A percentile compares a stretch with the other conserved stretches of the same genome.
These are phyloP conservation scores for Byssoonygena ceratinophila DNA, from an alignment of 2,329 filamentous ascomycete genomes.

Conservation along the genomic window DNA sequence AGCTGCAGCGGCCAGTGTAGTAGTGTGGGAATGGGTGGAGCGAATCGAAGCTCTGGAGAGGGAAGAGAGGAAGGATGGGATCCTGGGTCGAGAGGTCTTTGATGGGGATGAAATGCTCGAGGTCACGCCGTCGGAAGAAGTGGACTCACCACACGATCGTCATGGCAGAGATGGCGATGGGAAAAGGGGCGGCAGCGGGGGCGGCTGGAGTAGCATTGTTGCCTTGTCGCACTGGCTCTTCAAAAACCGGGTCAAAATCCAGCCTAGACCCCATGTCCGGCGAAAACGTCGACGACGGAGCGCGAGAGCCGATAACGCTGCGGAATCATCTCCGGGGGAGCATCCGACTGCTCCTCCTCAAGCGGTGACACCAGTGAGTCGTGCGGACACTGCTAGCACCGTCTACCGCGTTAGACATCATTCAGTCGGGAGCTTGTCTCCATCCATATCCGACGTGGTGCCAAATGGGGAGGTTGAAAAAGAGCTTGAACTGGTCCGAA, in stretches of 20 bases:
- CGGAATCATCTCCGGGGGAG: conserved; percentile 8
- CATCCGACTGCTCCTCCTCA: conserved; percentile 38
- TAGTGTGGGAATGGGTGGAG: conserved; percentile 97
- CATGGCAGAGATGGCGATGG: conserved; percentile 31
- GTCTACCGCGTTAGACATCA: conserved; percentile 55
- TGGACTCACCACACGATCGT: conserved; percentile 33
- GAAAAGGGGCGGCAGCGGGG: conserved; percentile 16
- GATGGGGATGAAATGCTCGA: conserved; percentile 91
- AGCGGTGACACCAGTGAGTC: conserved; percentile 47
- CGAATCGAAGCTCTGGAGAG: conserved; percentile 84
- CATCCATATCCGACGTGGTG: conserved; percentile 29
- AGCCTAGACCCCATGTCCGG: conserved; percentile 8
- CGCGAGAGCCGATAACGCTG: neutral
- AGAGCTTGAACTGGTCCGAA: conserved; percentile 17
- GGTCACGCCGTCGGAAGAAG: conserved; percentile 48
- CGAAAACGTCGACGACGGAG: conserved; percentile 7
- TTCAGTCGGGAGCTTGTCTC: conserved; percentile 41
- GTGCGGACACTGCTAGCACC: conserved; percentile 52
- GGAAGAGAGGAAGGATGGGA: conserved; percentile 88
- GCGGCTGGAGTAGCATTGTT: conserved; percentile 33
- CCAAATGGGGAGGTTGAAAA: conserved; percentile 24
- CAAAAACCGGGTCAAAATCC: conserved; percentile 26
- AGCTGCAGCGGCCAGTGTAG: conserved; percentile 84
- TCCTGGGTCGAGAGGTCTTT: conserved; percentile 80
- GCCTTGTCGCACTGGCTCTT: conserved; percentile 29